A percentile compares a stretch with the other conserved stretches of the same genome.
phyloP scores from a whole-genome alignment of 73 alveolate species.

The Durusdinium trenchii region DNA sequence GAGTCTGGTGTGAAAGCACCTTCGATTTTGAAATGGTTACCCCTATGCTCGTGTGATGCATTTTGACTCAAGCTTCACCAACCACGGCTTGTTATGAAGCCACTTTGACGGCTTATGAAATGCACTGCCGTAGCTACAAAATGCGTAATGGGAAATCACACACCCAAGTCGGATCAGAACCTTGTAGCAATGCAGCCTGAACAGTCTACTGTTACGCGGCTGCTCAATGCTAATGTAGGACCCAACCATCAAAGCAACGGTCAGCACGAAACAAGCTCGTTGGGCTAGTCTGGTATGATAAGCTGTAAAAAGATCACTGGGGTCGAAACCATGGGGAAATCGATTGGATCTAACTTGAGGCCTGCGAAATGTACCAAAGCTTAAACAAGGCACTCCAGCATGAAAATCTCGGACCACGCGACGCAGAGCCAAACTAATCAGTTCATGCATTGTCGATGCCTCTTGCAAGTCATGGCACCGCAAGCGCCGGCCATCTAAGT shows the following conservation, averaged over 20 bases:
- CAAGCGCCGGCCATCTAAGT: background rate
- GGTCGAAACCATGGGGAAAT: background rate
- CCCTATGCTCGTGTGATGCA: background rate
- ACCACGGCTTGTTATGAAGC: constrained; percentile 41
- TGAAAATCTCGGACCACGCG: background rate
- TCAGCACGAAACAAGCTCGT: background rate
- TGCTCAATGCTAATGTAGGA: background rate
- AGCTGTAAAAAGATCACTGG: background rate
- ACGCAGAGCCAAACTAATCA: background rate
- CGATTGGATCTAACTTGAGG: background rate
- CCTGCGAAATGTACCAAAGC: background rate
- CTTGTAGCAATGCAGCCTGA: background rate
- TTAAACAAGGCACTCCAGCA: background rate
- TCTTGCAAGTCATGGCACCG: background rate
- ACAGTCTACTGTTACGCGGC: background rate
- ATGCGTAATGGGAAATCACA: background rate
- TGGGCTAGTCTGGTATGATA: background rate
- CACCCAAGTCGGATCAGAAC: background rate
- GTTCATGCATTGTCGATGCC: background rate
- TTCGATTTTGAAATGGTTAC: background rate
- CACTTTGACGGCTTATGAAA: background rate
- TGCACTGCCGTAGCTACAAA: background rate
- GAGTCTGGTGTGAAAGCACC: background rate
- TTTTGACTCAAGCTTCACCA: background rate
- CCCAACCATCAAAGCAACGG: background rate